Base-by-base conservation (phyloP, 345 rosid genomes). In the Angophora floribunda region DNA sequence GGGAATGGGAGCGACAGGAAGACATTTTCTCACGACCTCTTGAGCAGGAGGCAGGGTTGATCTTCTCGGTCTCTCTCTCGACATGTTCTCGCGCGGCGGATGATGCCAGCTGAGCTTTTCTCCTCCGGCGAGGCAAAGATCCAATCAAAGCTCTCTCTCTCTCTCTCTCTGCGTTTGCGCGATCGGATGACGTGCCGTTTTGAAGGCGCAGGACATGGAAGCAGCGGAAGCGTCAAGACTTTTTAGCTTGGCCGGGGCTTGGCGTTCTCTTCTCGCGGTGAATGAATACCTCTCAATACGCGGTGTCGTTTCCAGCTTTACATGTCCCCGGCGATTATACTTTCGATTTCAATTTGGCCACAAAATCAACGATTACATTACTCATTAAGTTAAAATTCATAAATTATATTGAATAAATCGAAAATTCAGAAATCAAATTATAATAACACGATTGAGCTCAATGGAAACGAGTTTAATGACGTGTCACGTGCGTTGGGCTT, bases 31-130 rank as follows among this genome's bases (percentile, higher is more conserved):
- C 4, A 82, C 13, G 86, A 96, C 99, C 98, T 95, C 97, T 89
- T 94, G 96, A 89, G 90, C 99, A 82, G 98, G 98, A 92, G 98
- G 99, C 21, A 96, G 92, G 36, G 87, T 86, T 79, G 90, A 90
- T 86, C 93, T 93, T 87, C 90, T 94, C 63, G 88, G 86, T 89
- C 94, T 93, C 86, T 93, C 93, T 88, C 63, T 52, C 57, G 87
- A 85, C 87, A 85, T 85, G 82, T 75, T 41, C 49, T 1, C 82
- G 47, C 47, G 49, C 67, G 32, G 49, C 82, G 26, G 82, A 36
- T 19, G 82, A 47, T 75, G 47, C 47, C 24, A 70, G 26, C 82
- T 36, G 3, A 36, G 47, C 44, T 41, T 26, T 70, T 70, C 45
- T 47, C 47, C 82, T 70, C 47, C 47, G 47, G 19, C 82, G 21